A percentile compares a stretch with the other conserved stretches of the same genome.
Conservation (phyloP, 139 green algal genomes). For the Chlorella sp. region DNA sequence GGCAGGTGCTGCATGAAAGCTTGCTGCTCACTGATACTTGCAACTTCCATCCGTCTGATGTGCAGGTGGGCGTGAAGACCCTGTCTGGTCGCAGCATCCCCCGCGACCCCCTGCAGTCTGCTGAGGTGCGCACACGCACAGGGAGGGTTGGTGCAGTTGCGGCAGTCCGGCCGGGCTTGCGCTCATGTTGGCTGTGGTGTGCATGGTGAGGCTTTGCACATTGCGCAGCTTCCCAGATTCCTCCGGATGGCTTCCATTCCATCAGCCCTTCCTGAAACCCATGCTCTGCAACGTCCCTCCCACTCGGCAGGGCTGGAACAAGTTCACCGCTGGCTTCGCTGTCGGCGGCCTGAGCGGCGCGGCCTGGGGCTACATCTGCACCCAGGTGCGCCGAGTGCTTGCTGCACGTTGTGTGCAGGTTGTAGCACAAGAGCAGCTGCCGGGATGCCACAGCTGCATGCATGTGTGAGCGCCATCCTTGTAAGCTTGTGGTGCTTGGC, state of each 20-base stretch:
- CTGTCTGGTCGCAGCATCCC: slow-evolving; percentile 80
- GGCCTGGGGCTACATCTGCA: slow-evolving; percentile 90
- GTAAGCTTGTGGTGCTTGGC: no score
- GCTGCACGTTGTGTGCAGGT: not conserved
- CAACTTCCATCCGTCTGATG: not conserved
- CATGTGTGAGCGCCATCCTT: no score
- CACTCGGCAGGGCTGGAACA: slow-evolving; percentile 72
- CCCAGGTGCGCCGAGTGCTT: slow-evolving; percentile 55
- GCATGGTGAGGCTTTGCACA: no score
- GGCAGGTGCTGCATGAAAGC: no score
- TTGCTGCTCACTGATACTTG: not conserved
- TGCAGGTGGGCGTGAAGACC: slow-evolving; percentile 90
- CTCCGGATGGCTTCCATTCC: no score
- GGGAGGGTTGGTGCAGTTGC: no score
- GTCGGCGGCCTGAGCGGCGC: slow-evolving; percentile 93
- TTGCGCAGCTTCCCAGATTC: no score
- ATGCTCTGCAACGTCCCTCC: no score
- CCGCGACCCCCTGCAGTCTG: slow-evolving; percentile 73
- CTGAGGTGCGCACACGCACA: slow-evolving; percentile 16
- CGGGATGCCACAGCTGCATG: not conserved
- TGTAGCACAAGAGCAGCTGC: no score
- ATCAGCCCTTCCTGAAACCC: no score
- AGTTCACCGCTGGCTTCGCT: slow-evolving; percentile 91
- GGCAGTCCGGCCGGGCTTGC: no score
- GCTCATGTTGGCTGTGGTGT: no score